Conservation (phyloP, 176 grass and related monocot genomes). For the Carex littledalei region DNA sequence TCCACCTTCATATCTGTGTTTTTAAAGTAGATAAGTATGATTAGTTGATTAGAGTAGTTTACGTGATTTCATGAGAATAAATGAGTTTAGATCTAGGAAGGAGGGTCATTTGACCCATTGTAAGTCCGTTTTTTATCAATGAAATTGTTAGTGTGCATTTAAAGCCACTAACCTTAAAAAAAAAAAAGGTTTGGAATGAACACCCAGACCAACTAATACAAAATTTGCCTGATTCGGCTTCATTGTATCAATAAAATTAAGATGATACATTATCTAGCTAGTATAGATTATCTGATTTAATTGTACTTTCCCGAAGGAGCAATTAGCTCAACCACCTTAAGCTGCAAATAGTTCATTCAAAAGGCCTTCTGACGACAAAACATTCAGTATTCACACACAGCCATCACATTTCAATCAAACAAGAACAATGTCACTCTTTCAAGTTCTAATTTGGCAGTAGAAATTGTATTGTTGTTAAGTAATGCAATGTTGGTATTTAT, state of each 20-base stretch:
- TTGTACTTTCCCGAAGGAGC: not conserved
- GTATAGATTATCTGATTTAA: not conserved
- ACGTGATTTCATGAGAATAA: too few species aligned
- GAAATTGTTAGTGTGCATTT: too few species aligned
- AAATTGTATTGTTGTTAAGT: not conserved
- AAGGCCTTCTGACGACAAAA: not conserved
- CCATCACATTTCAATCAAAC: not conserved
- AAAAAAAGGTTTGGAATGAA: not conserved
- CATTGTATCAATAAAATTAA: not conserved
- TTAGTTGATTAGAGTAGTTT: too few species aligned
- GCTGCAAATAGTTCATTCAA: not conserved
- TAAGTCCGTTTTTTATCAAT: too few species aligned
- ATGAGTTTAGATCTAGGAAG: too few species aligned
- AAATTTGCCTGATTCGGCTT: not conserved
- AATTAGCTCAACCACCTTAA: not conserved
- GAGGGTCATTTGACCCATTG: too few species aligned
- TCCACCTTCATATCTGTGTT: constrained; percentile 46
- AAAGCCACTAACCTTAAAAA: too few species aligned
- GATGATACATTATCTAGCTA: not conserved
- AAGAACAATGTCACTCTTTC: not conserved
- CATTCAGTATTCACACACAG: not conserved
- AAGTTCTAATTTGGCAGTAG: not conserved
- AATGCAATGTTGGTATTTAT: not conserved
- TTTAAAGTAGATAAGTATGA: too few species aligned
- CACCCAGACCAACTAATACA: constrained; percentile 2